Evolutionary conservation across 2,329 filamentous ascomycete species (phyloP).

Genomic region (Pseudohalonectria lignicola): DNA sequence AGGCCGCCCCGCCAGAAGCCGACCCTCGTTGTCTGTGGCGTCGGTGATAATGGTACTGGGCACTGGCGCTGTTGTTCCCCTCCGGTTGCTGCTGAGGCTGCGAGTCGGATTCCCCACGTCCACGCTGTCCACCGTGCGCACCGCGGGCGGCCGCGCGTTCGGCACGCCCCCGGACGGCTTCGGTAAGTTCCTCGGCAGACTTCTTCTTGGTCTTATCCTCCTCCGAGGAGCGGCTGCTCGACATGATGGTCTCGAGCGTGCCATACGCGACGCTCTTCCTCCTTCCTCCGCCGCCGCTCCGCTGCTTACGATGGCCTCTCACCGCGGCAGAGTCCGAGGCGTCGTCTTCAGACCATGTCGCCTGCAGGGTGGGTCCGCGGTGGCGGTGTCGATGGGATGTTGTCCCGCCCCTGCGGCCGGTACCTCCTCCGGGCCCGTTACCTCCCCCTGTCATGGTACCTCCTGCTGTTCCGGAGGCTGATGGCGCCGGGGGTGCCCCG

Average conservation of each 20-base stretch:
- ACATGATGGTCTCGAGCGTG: conserved; percentile 57
- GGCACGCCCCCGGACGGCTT: conserved; percentile 40
- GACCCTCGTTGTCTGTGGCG: no score
- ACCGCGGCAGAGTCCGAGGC: background rate
- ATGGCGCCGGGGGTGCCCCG: no score
- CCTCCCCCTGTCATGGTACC: background rate
- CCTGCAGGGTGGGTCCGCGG: conserved; percentile 43
- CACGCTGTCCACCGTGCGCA: no score
- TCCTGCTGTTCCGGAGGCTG: no score
- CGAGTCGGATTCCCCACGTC: background rate
- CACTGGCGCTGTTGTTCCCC: background rate
- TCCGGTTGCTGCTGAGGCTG: background rate
- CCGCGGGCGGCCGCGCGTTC: conserved; percentile 1
- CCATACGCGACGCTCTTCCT: conserved; percentile 46
- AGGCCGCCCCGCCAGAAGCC: background rate
- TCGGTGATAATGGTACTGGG: no score
- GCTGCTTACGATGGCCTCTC: conserved; percentile 25
- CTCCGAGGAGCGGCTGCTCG: conserved; percentile 52
- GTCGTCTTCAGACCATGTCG: conserved; percentile 46
- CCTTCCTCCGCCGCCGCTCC: conserved; percentile 24
- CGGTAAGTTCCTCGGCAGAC: conserved; percentile 43
- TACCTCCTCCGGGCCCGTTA: conserved; percentile 4
- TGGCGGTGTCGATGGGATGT: conserved; percentile 10
- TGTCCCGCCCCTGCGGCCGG: conserved; percentile 11
- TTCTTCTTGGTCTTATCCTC: conserved; percentile 51